These are phyloP conservation scores for Thoreauomyces humboldtii DNA, from an alignment of 192 early-diverging fungal species.

Conservation along the genomic window DNA sequence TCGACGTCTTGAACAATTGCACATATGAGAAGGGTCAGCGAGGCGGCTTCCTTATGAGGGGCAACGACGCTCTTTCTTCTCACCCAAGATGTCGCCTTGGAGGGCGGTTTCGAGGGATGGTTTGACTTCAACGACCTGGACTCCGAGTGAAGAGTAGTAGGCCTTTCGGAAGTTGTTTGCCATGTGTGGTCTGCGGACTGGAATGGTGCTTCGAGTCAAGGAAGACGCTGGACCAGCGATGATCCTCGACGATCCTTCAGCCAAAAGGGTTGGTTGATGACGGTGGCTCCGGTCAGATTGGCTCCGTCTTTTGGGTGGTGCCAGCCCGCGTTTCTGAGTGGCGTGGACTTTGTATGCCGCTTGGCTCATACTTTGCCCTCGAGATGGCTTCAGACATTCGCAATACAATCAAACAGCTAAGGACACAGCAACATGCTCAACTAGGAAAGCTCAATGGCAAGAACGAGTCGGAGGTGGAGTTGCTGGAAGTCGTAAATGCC, in stretches of 20 bases:
- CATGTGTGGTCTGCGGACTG: too few species aligned
- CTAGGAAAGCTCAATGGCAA: slow-evolving; percentile 29
- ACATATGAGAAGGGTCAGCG: not conserved
- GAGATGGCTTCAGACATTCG: slow-evolving; percentile 11
- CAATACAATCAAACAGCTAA: slow-evolving; percentile 13
- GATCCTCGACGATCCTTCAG: too few species aligned
- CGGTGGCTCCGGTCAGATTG: too few species aligned
- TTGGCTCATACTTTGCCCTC: not conserved
- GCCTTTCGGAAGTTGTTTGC: slow-evolving; percentile 34
- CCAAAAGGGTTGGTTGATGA: too few species aligned
- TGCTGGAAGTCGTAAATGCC: slow-evolving; percentile 31
- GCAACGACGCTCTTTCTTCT: not conserved
- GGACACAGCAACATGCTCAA: slow-evolving; percentile 17
- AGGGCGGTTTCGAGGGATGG: slow-evolving; percentile 34
- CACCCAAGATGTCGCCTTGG: slow-evolving; percentile 25
- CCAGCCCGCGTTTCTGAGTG: too few species aligned
- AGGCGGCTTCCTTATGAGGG: not conserved
- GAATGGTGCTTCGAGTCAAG: too few species aligned
- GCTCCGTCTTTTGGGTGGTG: too few species aligned
- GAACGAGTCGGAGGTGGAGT: slow-evolving; percentile 39
- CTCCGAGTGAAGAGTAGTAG: slow-evolving; percentile 43
- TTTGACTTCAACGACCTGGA: slow-evolving; percentile 37
- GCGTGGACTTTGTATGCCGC: too few species aligned
- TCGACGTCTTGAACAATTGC: slow-evolving; percentile 21
- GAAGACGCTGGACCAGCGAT: too few species aligned